These are phyloP conservation scores for Colletotrichum coccodes DNA, from an alignment of 2,329 filamentous ascomycete genomes.

Conservation along the genomic window DNA sequence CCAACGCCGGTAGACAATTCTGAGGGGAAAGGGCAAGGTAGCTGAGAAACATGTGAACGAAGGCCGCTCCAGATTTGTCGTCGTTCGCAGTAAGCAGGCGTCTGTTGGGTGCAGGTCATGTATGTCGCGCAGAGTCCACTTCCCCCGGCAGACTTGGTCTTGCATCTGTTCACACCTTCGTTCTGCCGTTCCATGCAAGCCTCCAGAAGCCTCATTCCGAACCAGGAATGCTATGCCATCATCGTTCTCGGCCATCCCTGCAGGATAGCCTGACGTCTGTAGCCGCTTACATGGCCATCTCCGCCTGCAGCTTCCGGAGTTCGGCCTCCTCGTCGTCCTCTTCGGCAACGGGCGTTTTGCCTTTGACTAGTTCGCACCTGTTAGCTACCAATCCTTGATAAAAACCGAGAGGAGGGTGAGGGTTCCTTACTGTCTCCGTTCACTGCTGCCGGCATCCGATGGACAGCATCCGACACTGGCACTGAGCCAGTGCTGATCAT, in stretches of 20 bases:
- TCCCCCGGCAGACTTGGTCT: neutral
- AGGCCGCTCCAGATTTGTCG: constrained; percentile 1
- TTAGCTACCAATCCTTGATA: constrained; percentile 5
- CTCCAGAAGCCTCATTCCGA: constrained; percentile 17
- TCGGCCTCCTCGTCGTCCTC: constrained; percentile 98
- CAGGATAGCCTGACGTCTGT: constrained; percentile 2
- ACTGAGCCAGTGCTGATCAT: constrained; percentile 91
- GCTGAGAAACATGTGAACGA: constrained; percentile 15
- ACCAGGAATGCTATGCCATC: constrained; percentile 33
- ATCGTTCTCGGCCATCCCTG: constrained; percentile 14
- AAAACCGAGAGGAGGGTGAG: neutral
- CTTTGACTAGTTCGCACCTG: constrained; percentile 53
- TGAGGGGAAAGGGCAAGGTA: constrained; percentile 3
- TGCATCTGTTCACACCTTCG: neutral
- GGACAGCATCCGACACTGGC: constrained; percentile 81
- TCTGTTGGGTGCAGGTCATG: neutral
- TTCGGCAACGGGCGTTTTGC: constrained; percentile 60
- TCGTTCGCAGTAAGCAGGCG: neutral
- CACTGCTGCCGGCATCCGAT: constrained; percentile 79
- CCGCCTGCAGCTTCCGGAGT: constrained; percentile 89
- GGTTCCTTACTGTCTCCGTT: constrained; percentile 77
- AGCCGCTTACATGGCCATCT: constrained; percentile 87
- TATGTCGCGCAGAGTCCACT: constrained; percentile 21
- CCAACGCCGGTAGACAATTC: constrained; percentile 32
- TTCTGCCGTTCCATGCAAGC: constrained; percentile 12